Evolutionary conservation across 148 eudicot species (phyloP), one percentile per base, ranked within the genome.

Genomic region (Polygonum maritimum): DNA sequence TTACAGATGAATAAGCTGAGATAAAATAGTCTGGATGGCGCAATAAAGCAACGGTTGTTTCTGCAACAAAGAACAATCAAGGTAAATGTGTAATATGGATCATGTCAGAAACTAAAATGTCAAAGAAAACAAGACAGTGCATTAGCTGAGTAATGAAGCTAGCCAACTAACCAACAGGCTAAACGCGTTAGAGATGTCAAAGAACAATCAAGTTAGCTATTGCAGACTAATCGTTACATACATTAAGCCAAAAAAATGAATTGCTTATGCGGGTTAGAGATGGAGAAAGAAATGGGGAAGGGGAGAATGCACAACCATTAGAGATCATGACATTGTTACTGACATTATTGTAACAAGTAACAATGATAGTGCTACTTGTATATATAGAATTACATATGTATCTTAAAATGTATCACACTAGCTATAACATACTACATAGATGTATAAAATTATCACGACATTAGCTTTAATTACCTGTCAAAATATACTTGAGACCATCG

Each of bases 1-100:
- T 58, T 58, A 94, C 98, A 55, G 93, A 94, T 80, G 97, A 87
- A 87, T 89, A 86, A 74, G 88, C 97, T 65, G 97, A 92, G 55
- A 92, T 90, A 84, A 93, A 94, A 84, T 84, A 92, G 86, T 92
- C 98, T 80, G 98, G 96, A 76, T 94, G 95, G 76, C 98, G 91
- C 75, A 94, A 92, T 84, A 94, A 88, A 81, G 98, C 89, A 76
- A 94, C 84, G 2, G 85, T 88, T 44, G 97, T 87, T 86, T 94
- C 98, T 92, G 96, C 88, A 87, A 83, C 35, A 58, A 16, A 52
- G 19, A 58, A 26, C 65, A 58, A 0, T 14, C 3, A 49, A 49
- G 54, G n/a, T 14, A 14, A 49, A 49, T 49, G 54, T 5, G 47
- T 44, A 44, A 44, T 44, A 44, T 44, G 9, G 9, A 44, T 26